phyloP scores from a whole-genome alignment of 1,284 basidiomycete species.

The Rhodotorula sp. region DNA sequence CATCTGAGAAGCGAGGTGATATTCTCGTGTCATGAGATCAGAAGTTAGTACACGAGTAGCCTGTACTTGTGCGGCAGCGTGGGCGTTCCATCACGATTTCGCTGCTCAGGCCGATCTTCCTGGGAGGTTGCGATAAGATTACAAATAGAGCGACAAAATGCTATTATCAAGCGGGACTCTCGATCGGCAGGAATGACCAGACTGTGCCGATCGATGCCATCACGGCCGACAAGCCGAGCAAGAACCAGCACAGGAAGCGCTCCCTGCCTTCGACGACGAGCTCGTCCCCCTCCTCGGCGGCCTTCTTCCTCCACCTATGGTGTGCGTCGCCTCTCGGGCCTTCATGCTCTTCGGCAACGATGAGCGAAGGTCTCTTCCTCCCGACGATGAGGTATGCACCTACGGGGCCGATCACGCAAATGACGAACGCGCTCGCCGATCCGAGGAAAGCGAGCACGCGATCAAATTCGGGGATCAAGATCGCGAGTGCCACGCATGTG shows the following conservation, averaged over 20 bases:
- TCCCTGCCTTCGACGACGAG: background rate
- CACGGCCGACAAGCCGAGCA: slow-evolving; percentile 59
- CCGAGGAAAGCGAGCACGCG: slow-evolving; percentile 88
- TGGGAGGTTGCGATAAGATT: too few relatives aligned
- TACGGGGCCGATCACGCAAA: slow-evolving; percentile 77
- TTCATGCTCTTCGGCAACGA: background rate
- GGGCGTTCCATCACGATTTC: too few relatives aligned
- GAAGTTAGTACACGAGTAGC: too few relatives aligned
- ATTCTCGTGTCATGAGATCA: too few relatives aligned
- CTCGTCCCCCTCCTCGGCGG: background rate
- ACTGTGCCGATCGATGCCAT: slow-evolving; percentile 78
- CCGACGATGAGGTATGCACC: slow-evolving; percentile 40
- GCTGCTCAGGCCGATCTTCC: too few relatives aligned
- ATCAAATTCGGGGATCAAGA: slow-evolving; percentile 79
- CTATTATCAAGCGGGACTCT: too few relatives aligned
- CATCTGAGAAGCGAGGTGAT: too few relatives aligned
- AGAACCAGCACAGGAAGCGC: slow-evolving; percentile 38
- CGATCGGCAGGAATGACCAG: slow-evolving; percentile 60
- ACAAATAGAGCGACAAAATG: too few relatives aligned
- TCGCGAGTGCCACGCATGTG: slow-evolving; percentile 66
- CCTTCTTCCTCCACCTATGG: background rate
- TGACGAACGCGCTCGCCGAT: slow-evolving; percentile 64
- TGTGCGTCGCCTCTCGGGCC: background rate
- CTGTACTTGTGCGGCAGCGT: too few relatives aligned
- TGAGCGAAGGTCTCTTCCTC: background rate